phyloP scores from a whole-genome alignment of 2,329 filamentous ascomycete species.

The Neonectria coccinea region DNA sequence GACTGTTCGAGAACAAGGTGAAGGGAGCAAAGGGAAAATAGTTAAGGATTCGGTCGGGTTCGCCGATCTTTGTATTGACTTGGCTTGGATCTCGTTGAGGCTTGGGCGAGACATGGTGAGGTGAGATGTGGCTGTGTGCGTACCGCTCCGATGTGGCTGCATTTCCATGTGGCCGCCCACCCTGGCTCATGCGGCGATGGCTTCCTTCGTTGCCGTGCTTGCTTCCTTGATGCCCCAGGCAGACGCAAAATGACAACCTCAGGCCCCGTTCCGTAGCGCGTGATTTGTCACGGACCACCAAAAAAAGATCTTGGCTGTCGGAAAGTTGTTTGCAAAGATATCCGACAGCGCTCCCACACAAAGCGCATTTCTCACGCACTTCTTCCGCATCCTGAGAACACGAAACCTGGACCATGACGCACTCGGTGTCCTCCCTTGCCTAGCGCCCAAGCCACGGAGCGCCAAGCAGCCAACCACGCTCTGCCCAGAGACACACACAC shows the following conservation, averaged over 20 bases:
- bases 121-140: slow-evolving; percentile 5
- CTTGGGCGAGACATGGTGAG: neutral
- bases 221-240: neutral
- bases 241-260: neutral
- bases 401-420: neutral
- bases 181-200: neutral
- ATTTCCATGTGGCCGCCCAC: neutral
- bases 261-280: neutral
- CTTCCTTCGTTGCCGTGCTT: neutral
- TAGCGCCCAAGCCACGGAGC: neutral
- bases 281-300: neutral
- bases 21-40: neutral
- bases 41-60: neutral
- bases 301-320: neutral
- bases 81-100: neutral
- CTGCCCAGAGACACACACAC: neutral
- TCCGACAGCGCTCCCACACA: neutral
- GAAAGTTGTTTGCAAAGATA: neutral
- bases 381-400: neutral
- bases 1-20: neutral
- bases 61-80: slow-evolving; percentile 1
- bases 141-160: neutral
- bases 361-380: neutral
- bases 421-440: neutral
- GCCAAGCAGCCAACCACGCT: neutral